These are phyloP conservation scores for Daphne laureola DNA, from an alignment of 441 rosid species.

Conservation along the genomic window DNA sequence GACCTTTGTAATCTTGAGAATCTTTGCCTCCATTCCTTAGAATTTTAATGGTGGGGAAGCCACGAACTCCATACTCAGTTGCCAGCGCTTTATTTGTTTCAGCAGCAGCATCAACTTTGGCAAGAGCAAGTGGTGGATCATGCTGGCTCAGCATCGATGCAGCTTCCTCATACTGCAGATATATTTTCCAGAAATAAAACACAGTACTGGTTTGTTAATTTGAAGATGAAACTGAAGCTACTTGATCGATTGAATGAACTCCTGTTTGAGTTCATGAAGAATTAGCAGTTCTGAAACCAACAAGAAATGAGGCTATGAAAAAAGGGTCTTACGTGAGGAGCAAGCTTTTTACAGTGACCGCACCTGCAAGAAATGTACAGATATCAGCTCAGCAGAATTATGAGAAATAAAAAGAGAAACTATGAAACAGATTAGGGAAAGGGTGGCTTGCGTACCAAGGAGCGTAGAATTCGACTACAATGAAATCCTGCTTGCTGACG, in stretches of 20 bases:
- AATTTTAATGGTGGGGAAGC: conserved; percentile 85
- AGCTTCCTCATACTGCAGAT: conserved; percentile 79
- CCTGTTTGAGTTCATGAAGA: no score
- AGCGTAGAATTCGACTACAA: conserved; percentile 96
- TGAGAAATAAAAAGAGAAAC: neutral
- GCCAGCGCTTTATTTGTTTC: conserved; percentile 68
- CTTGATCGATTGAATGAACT: no score
- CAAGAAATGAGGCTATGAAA: no score
- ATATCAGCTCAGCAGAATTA: no score
- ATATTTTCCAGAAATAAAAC: neutral
- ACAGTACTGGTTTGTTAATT: no score
- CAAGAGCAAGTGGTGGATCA: conserved; percentile 62
- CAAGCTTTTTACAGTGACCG: conserved; percentile 93
- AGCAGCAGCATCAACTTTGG: conserved; percentile 85
- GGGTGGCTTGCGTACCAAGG: conserved; percentile 54
- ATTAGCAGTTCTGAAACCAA: no score
- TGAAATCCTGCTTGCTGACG: conserved; percentile 63
- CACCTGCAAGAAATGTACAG: conserved; percentile 43
- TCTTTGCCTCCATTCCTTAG: conserved; percentile 77
- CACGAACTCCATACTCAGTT: conserved; percentile 42
- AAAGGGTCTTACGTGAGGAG: conserved; percentile 65
- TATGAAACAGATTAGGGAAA: no score
- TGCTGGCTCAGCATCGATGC: conserved; percentile 65
- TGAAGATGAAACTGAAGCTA: no score
- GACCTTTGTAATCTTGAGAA: conserved; percentile 79